Evolutionary conservation across 2,329 filamentous ascomycete genomes (phyloP).

Genomic region (Xenoacremonium recifei): DNA sequence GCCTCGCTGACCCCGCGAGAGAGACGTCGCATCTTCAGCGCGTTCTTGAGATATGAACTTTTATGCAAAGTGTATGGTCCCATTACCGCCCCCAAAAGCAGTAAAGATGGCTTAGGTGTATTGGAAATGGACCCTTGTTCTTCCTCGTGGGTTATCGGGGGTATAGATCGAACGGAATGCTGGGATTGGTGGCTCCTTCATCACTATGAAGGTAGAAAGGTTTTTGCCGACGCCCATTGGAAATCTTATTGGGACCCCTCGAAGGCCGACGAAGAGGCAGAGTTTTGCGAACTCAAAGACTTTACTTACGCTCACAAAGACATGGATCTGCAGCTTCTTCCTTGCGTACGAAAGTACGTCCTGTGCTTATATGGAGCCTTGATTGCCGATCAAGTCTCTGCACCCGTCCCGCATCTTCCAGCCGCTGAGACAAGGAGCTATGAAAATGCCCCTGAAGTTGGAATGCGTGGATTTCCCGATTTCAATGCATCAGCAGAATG

Average conservation of each 20-base stretch:
- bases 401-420: background rate
- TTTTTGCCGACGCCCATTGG: no score
- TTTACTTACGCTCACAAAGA: no score
- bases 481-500: background rate
- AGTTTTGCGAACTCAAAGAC: no score
- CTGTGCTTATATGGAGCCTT: slow-evolving; percentile 4
- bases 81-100: no score
- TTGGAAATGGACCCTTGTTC: no score
- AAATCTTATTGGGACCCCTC: no score
- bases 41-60: slow-evolving; percentile 6
- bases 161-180: background rate
- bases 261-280: no score
- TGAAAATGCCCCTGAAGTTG: background rate
- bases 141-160: no score
- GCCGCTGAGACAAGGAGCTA: background rate
- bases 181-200: slow-evolving; percentile 4
- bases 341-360: slow-evolving; percentile 3
- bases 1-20: background rate
- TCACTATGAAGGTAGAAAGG: slow-evolving; percentile 2
- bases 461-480: background rate
- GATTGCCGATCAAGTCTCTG: background rate
- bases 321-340: slow-evolving; percentile 2
- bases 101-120: no score
- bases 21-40: background rate
- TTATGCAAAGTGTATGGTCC: slow-evolving; percentile 7